These are phyloP conservation scores for Saccharomycopsis guyanensis DNA, from an alignment of 805 yeast genomes.

Conservation along the genomic window DNA sequence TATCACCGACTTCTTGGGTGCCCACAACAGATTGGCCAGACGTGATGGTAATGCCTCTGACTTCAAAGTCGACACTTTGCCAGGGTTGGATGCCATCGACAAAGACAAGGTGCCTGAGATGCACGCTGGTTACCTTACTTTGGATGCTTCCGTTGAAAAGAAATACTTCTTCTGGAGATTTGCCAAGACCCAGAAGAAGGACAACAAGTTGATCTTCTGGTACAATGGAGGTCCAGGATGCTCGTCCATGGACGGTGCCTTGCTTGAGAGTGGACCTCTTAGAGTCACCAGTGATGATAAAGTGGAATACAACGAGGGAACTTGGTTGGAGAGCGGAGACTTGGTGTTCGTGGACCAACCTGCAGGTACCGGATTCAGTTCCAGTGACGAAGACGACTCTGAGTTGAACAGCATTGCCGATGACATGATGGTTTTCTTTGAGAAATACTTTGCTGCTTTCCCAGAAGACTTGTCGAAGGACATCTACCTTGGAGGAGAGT, in stretches of 20 bases:
- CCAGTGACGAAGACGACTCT: slow-evolving; percentile 41
- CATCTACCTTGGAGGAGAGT: slow-evolving; percentile 83
- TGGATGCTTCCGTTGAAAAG: slow-evolving; percentile 44
- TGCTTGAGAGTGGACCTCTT: slow-evolving; percentile 88
- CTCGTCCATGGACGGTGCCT: slow-evolving; percentile 94
- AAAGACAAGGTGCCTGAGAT: slow-evolving; percentile 27
- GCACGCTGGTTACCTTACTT: slow-evolving; percentile 61
- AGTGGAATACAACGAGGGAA: slow-evolving; percentile 54
- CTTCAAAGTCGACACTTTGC: slow-evolving; percentile 16
- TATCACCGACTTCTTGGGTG: background rate
- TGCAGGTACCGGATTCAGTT: slow-evolving; percentile 85
- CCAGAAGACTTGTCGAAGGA: slow-evolving; percentile 63
- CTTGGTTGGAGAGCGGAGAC: slow-evolving; percentile 80
- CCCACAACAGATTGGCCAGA: background rate
- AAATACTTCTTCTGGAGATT: slow-evolving; percentile 77
- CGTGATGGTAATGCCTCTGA: slow-evolving; percentile 22
- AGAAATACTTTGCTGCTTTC: slow-evolving; percentile 58
- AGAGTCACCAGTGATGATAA: slow-evolving; percentile 43
- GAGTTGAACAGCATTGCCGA: slow-evolving; percentile 51
- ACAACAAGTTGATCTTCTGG: slow-evolving; percentile 65
- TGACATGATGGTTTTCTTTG: slow-evolving; percentile 59
- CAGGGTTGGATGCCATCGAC: slow-evolving; percentile 17
- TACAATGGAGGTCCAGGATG: slow-evolving; percentile 98
- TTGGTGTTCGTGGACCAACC: slow-evolving; percentile 91
- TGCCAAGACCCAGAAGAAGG: slow-evolving; percentile 4